Conservation (phyloP, 2,329 filamentous ascomycete species). For the Camptophora hylomeconis region DNA sequence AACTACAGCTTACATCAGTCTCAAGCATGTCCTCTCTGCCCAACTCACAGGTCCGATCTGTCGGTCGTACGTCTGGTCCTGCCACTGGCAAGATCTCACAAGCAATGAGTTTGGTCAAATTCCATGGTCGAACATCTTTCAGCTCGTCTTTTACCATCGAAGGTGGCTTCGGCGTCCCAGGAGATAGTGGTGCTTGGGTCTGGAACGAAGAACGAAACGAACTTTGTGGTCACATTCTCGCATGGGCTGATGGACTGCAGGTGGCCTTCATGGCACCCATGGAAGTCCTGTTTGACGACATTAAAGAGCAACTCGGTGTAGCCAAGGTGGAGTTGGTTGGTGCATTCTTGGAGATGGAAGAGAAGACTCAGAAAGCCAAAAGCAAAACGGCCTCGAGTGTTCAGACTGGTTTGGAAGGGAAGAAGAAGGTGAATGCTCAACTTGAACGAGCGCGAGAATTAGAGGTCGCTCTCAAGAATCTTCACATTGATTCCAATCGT, state of each 20-base stretch:
- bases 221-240: constrained; percentile 80
- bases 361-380: too few relatives aligned
- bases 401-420: too few relatives aligned
- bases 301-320: constrained; percentile 26
- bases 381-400: too few relatives aligned
- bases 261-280: constrained; percentile 91
- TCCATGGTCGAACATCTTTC: constrained; percentile 70
- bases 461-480: too few relatives aligned
- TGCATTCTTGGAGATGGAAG: too few relatives aligned
- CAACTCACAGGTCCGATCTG: constrained; percentile 70
- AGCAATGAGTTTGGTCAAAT: constrained; percentile 71
- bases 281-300: constrained; percentile 78
- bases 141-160: constrained; percentile 56
- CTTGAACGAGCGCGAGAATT: too few relatives aligned
- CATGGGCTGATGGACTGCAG: constrained; percentile 67
- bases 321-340: constrained; percentile 11
- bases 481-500: too few relatives aligned
- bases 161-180: constrained; percentile 47
- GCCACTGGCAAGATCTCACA: constrained; percentile 66
- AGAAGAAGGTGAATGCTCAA: too few relatives aligned
- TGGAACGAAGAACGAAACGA: constrained; percentile 66
- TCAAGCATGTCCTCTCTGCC: constrained; percentile 51
- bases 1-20: constrained; percentile 31
- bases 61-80: constrained; percentile 74
- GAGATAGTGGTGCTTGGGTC: constrained; percentile 89